phyloP scores from a whole-genome alignment of 305 asterid genomes.

The Fraxinus sp. region DNA sequence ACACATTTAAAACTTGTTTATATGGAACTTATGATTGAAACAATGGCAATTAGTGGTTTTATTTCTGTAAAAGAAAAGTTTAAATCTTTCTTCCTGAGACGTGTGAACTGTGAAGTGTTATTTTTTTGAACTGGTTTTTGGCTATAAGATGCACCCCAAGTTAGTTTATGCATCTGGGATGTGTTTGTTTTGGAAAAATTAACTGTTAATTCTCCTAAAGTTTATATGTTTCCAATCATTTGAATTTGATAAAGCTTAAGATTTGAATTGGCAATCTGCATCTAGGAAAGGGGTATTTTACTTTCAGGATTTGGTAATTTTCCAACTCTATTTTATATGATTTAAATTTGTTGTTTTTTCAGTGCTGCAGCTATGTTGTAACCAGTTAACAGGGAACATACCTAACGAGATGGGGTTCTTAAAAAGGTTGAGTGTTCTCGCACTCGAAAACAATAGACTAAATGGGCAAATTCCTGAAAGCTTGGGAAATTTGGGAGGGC shows the following conservation, averaged over 20 bases:
- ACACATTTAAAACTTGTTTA: no score
- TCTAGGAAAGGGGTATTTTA: constrained; percentile 30
- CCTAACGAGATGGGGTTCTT: constrained; percentile 58
- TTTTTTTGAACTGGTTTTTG: no score
- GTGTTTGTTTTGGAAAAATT: background rate
- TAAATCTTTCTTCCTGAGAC: no score
- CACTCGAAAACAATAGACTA: constrained; percentile 49
- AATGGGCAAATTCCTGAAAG: constrained; percentile 62
- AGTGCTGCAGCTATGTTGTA: constrained; percentile 72
- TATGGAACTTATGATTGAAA: no score
- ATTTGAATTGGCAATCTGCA: background rate
- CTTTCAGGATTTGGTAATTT: background rate
- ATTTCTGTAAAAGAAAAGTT: no score
- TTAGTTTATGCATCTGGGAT: background rate
- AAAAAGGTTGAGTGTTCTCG: constrained; percentile 53
- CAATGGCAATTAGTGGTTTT: no score
- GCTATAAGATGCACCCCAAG: no score
- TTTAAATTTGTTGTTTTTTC: constrained; percentile 16
- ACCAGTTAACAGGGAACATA: constrained; percentile 67
- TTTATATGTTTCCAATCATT: background rate
- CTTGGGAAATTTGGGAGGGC: constrained; percentile 47
- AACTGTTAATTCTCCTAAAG: background rate
- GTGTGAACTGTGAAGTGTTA: no score
- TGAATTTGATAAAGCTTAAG: background rate
- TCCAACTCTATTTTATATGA: background rate